phyloP scores from a whole-genome alignment of 176 grass and related monocot species.

The Thinopyrum elongatum region DNA sequence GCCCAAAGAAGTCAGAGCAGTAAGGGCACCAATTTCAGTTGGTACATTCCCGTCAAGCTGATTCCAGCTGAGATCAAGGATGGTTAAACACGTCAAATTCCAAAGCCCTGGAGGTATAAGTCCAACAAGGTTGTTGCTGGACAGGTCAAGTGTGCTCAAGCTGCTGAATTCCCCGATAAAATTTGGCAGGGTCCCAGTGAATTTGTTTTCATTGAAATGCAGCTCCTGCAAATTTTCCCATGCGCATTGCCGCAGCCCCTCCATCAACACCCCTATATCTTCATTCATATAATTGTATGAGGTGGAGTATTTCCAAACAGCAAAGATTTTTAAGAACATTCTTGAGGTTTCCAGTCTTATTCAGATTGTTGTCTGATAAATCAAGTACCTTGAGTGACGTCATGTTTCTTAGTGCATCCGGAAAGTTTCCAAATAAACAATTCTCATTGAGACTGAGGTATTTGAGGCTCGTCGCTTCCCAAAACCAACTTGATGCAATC shows the following conservation, averaged over 20 bases:
- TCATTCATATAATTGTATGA: neutral
- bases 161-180: neutral
- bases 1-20: neutral
- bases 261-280: neutral
- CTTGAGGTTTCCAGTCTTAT: neutral
- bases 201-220: neutral
- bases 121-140: neutral
- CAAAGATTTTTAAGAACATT: slow-evolving; percentile 13
- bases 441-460: neutral
- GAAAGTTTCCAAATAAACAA: too few relatives aligned
- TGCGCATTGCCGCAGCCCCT: neutral
- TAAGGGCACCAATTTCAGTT: neutral
- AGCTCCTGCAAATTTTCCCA: neutral
- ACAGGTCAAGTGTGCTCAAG: neutral
- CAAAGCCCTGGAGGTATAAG: neutral
- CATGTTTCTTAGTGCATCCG: too few relatives aligned
- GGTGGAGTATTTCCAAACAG: slow-evolving; percentile 13
- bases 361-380: neutral
- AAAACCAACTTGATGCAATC: slow-evolving; percentile 30
- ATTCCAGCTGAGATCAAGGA: neutral
- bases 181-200: slow-evolving; percentile 19
- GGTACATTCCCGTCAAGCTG: neutral
- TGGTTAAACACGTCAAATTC: neutral
- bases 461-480: slow-evolving; percentile 9
- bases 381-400: too few relatives aligned